Evolutionary conservation across 371 early-diverging fungal genomes (phyloP), one percentile per base, ranked within the genome.

Genomic region (Thermomucor indicae-seudaticae): DNA sequence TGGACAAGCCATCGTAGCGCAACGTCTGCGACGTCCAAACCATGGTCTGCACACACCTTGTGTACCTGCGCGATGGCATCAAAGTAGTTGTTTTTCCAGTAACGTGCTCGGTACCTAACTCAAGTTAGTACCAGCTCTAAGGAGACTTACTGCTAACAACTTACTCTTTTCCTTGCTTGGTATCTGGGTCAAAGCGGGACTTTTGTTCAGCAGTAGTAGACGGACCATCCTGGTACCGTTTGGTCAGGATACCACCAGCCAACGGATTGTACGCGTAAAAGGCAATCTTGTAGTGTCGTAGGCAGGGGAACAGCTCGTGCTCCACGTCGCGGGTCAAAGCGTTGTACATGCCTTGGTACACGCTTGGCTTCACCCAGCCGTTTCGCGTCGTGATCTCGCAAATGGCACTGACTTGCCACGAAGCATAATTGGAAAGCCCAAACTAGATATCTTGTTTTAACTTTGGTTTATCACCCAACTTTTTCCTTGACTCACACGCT

Each of bases 261-360:
- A 83, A 60, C 0, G 84, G 84, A 55, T 83, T 86, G 64, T 81
- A 86, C 0, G 81, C 82, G 61, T 75, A 60, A 38, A 70, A 72
- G 12, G 46, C 47, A 48, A 86, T 79, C 8, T 67, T 63, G 27
- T 83, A 66, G 16, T 73, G 69, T 0, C 72, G 62, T 44, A 86
- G 44, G 44, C 81, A 81, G 11, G 83, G 79, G 38, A 86, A 64
- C 14, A 86, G 62, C 49, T 83, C 87, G 10, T 57, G 62, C 52
- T 84, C 86, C 16, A 81, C 74, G 24, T 69, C 76, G 40, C 87
- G 67, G 6, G 80, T 80, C n/a, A 86, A 50, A 2, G 77, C 75
- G 55, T 84, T 84, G 71, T 86, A 84, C 67, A 69, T 67, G 34
- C 78, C 79, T 50, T 77, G 74, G 35, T 80, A 80, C 4, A 80